Percentiles rank a stretch among this genome's conserved stretches.
phyloP scores from a whole-genome alignment of 345 rosid species.

The Lenwebbia sp. region DNA sequence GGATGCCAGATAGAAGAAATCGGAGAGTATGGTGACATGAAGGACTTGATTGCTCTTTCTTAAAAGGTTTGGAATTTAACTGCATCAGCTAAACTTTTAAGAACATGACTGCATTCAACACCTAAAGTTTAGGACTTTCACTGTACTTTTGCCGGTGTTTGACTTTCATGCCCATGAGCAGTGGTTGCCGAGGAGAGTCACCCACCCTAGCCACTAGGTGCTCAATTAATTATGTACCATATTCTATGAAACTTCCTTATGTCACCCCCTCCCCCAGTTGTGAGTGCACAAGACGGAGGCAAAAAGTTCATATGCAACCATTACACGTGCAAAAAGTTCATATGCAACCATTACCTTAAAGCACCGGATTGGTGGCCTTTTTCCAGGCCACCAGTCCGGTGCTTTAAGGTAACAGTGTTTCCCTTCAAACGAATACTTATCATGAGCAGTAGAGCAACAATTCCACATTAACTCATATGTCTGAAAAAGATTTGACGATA shows the following conservation, averaged over 20 bases:
- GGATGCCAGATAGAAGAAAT: not conserved
- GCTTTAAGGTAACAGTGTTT: not conserved
- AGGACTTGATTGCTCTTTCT: not conserved
- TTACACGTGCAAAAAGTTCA: not conserved
- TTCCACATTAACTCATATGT: not conserved
- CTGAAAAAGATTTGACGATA: not conserved
- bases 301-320: not conserved
- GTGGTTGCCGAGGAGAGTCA: not conserved
- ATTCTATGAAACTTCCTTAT: not conserved
- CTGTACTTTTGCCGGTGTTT: not conserved
- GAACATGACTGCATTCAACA: not conserved
- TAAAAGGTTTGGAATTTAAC: not conserved
- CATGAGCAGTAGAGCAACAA: not conserved
- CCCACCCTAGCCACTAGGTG: not conserved
- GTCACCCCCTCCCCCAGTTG: not conserved
- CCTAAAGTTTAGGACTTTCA: not conserved
- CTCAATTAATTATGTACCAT: not conserved
- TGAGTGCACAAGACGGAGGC: not conserved
- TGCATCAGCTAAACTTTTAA: not conserved
- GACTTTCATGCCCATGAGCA: not conserved
- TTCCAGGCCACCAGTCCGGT: not conserved
- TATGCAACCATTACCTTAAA: not conserved
- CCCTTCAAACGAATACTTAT: not conserved
- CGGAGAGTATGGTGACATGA: not conserved
- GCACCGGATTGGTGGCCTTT: not conserved